Evolutionary conservation across 2,329 filamentous ascomycete genomes (phyloP).

Genomic region (Penicillium sp.): DNA sequence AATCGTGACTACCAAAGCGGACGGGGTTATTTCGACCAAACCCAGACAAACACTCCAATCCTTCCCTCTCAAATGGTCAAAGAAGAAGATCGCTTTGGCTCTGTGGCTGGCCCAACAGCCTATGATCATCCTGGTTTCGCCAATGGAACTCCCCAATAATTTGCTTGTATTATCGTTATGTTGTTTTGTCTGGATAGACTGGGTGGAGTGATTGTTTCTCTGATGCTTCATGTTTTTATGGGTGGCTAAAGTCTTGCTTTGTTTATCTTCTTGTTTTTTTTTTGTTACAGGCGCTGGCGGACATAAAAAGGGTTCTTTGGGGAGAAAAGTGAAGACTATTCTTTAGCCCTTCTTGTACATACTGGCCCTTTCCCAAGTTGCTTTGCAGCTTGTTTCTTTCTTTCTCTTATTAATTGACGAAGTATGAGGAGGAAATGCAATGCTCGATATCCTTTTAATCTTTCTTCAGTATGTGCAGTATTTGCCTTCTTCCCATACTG

Average conservation of each 20-base stretch:
- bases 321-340: conserved; percentile 23
- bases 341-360: conserved; percentile 30
- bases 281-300: conserved; percentile 22
- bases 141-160: conserved; percentile 36
- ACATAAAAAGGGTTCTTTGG: conserved; percentile 18
- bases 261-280: neutral
- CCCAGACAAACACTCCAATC: conserved; percentile 34
- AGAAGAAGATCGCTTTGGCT: conserved; percentile 35
- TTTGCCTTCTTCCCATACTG: neutral
- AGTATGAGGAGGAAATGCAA: conserved; percentile 6
- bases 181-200: conserved; percentile 37
- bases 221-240: conserved; percentile 17
- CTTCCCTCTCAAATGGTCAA: conserved; percentile 38
- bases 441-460: conserved; percentile 2
- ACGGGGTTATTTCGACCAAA: conserved; percentile 38
- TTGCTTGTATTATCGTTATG: conserved; percentile 17
- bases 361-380: conserved; percentile 19
- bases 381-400: neutral
- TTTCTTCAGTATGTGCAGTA: neutral
- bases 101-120: conserved; percentile 25
- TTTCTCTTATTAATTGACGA: conserved; percentile 9
- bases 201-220: conserved; percentile 20
- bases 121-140: conserved; percentile 35
- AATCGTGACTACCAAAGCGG: conserved; percentile 33
- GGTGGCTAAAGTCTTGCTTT: conserved; percentile 21